phyloP scores from a whole-genome alignment of 345 rosid genomes.

The Populus tremula region DNA sequence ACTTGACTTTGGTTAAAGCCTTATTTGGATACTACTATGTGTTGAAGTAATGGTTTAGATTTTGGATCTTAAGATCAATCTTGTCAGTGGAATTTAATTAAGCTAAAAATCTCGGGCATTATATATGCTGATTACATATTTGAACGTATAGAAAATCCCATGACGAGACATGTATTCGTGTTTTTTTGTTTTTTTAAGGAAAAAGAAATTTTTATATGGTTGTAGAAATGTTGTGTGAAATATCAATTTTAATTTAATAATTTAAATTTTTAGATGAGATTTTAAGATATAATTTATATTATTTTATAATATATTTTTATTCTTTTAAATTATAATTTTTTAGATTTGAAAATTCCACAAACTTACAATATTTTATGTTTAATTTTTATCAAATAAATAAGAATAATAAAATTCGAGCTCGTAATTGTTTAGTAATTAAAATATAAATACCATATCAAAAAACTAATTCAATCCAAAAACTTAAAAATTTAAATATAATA shows the following conservation, averaged over 20 bases:
- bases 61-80: neutral
- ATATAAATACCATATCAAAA: too few relatives aligned
- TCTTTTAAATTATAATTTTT: fast-evolving
- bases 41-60: neutral
- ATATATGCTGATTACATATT: neutral
- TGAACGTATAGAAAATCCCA: neutral
- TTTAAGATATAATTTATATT: too few relatives aligned
- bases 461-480: too few relatives aligned
- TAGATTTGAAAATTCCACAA: fast-evolving
- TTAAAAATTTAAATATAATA: too few relatives aligned
- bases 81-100: neutral
- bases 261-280: too few relatives aligned
- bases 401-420: too few relatives aligned
- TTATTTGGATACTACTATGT: neutral
- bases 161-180: neutral
- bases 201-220: neutral
- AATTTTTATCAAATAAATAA: too few relatives aligned
- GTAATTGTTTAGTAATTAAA: fast-evolving
- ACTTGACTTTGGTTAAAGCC: neutral
- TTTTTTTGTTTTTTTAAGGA: too few relatives aligned
- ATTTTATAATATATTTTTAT: too few relatives aligned
- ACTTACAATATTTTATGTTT: too few relatives aligned
- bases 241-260: too few relatives aligned
- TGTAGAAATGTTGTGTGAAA: too few relatives aligned
- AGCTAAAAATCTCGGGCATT: neutral